Conservation (phyloP, 495 filamentous ascomycete genomes). For the Aspergillus egyptiacus region DNA sequence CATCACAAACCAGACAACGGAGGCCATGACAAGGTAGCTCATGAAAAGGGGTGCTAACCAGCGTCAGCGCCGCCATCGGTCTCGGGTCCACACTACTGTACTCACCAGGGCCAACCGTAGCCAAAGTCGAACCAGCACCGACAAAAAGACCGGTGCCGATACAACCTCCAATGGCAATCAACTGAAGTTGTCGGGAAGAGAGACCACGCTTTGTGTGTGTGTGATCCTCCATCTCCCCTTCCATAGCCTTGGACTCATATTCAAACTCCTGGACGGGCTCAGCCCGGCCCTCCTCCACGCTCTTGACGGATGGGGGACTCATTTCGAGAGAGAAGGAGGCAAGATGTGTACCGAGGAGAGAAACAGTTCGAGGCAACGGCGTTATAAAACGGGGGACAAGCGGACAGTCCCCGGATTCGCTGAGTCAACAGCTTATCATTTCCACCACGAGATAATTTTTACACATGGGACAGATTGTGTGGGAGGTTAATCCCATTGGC, state of each 20-base stretch:
- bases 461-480: slow-evolving; percentile 8
- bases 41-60: slow-evolving; percentile 59
- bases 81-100: not conserved
- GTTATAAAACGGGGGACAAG: slow-evolving; percentile 3
- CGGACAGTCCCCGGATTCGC: slow-evolving; percentile 4
- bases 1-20: slow-evolving; percentile 48
- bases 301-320: slow-evolving; percentile 18
- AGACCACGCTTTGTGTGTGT: slow-evolving; percentile 25
- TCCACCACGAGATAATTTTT: slow-evolving; percentile 15
- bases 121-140: slow-evolving; percentile 59
- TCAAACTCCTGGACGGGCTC: slow-evolving; percentile 5
- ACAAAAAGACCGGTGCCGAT: slow-evolving; percentile 75
- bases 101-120: slow-evolving; percentile 56
- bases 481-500: slow-evolving; percentile 9
- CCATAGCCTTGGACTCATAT: slow-evolving; percentile 19
- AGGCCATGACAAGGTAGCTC: slow-evolving; percentile 54
- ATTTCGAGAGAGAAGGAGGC: slow-evolving; percentile 10
- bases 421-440: slow-evolving; percentile 14
- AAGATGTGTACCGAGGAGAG: not conserved
- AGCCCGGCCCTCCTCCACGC: slow-evolving; percentile 16
- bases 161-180: slow-evolving; percentile 67
- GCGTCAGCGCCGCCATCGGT: slow-evolving; percentile 22
- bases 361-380: not conserved
- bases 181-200: slow-evolving; percentile 52
- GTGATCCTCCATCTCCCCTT: slow-evolving; percentile 17